Base-by-base conservation (phyloP, 2,329 filamentous ascomycete species). In the Arthroderma sp. region DNA sequence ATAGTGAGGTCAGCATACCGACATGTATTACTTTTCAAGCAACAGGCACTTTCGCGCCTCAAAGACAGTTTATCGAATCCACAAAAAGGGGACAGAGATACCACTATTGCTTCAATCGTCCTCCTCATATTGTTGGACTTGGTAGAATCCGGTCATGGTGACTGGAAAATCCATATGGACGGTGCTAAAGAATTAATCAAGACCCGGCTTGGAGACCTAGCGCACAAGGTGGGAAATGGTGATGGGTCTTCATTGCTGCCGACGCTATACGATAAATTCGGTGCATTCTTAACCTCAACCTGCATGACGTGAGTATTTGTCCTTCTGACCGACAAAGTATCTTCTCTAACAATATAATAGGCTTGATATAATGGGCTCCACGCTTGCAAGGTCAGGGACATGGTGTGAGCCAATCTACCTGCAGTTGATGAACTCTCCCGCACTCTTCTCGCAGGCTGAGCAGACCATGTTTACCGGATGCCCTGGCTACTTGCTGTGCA, bases 161-260 rank as follows among this genome's bases (percentile, higher is more conserved):
- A 69, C 31, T 74, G 71, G 70, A 72, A 65, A 50, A 64, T 68
- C 31, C 71, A 74, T 47, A 63, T 72, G 40, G 68, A 72, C 48
- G 71, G 71, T 5, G 70, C 69, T n/a, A 66, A 68, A 50, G 65
- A 62, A 44, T 58, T 74, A 22, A 61, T 74, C 22, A 59, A 63
- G 33, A 58, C 58, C 4, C 15, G 15, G 15, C 15, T 40, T 40
- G 6, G 38, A 40, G n/a, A n/a, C 11, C 6, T 29, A 15, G n/a
- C 11, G 29, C 15, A 22, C 3, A 11, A 29, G 29, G 11, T 40
- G 7, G 29, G 27, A 15, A 38, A 45, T 36, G 29, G 36, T 7
- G 41, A 41, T 31, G 37, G 38, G 27, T 15, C 42, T 7, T 32
- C 39, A 22, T 8, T 15, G 10, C 30, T 38, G 40, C 1, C 22